Base-by-base conservation (phyloP, 768 basidiomycete genomes). In the Paxillus ammoniavirescens region DNA sequence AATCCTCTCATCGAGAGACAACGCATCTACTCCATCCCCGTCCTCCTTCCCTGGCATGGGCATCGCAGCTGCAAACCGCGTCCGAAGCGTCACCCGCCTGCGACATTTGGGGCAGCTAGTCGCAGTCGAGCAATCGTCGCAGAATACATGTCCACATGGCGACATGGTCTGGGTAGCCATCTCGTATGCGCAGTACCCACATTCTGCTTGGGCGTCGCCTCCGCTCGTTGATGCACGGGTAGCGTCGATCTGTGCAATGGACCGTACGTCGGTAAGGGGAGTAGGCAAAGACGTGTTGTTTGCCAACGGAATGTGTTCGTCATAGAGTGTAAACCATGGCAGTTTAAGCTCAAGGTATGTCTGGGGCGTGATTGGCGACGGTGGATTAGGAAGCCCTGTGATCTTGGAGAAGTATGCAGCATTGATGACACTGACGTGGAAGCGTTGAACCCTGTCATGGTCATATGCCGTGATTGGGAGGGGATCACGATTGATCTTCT, bases 401-500 rank as follows among this genome's bases (percentile, higher is more conserved):
- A 55, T 18, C 28, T 51, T 42, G 28, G 56, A 44, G 56, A 58
- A 58, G 55, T 58, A 42, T 13, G 45, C 40, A 3, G 56, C 49
- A 35, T 60, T 57, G 53, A 60, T 49, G 49, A 62, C 53, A 10
- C 46, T 53, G 49, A 62, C 38, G 42, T 62, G 61, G 13, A 60
- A 18, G 2, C 61, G 59, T 4, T 38, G 28, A 3, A 30, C 44
- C n/a, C 17, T 33, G 47, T 35, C 21, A 8, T 26, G 50, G 43
- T 65, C 53, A 50, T 60, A 65, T 12, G 63, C 63, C 10, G 42
- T 40, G 17, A 48, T 17, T 0, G 56, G 61, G 10, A 60, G 48
- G 8, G 53, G 43, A 36, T 62, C 61, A 10, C 56, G 56, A 26
- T 50, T 57, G 14, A 61, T 65, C 54, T 65, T 62, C 56, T 64